These are phyloP conservation scores for Baorangia bicolor DNA, from an alignment of 768 basidiomycete genomes.

Conservation along the genomic window DNA sequence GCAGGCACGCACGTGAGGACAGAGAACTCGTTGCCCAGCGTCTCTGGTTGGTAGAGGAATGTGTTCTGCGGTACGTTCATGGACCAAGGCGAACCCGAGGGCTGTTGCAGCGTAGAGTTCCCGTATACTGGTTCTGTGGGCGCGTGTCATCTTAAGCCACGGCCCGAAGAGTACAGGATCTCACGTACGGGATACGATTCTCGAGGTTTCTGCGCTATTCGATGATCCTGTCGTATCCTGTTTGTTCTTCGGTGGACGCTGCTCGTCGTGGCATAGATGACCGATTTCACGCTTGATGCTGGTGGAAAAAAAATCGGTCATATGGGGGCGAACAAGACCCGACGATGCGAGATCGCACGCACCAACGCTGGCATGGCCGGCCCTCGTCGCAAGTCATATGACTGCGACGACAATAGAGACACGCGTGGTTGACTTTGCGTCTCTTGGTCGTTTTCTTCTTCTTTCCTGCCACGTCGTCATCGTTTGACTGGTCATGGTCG, in stretches of 20 bases:
- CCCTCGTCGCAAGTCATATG: slow-evolving; percentile 93
- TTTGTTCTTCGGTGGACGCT: slow-evolving; percentile 52
- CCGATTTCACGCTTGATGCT: slow-evolving; percentile 97
- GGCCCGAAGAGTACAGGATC: neutral
- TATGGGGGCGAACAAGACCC: neutral
- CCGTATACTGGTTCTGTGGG: slow-evolving; percentile 26
- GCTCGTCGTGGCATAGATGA: slow-evolving; percentile 90
- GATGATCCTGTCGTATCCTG: slow-evolving; percentile 33
- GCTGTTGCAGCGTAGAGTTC: slow-evolving; percentile 15
- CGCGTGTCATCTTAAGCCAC: neutral
- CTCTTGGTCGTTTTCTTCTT: slow-evolving; percentile 56
- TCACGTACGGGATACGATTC: slow-evolving; percentile 30
- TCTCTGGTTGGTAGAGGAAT: slow-evolving; percentile 72
- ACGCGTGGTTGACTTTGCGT: slow-evolving; percentile 90
- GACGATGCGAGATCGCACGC: slow-evolving; percentile 33
- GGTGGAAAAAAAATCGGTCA: slow-evolving; percentile 9
- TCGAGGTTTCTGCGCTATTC: slow-evolving; percentile 33
- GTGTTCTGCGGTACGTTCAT: slow-evolving; percentile 47
- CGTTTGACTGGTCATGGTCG: slow-evolving; percentile 33
- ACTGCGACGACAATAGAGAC: slow-evolving; percentile 88
- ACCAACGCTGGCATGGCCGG: slow-evolving; percentile 92
- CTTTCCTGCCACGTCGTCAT: slow-evolving; percentile 32
- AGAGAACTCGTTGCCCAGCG: slow-evolving; percentile 78
- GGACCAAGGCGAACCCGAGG: slow-evolving; percentile 50
- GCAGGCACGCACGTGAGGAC: slow-evolving; percentile 62